Percentiles rank a stretch among this genome's conserved stretches.
Conservation (phyloP, 345 rosid genomes). For the Salix viminalis region DNA sequence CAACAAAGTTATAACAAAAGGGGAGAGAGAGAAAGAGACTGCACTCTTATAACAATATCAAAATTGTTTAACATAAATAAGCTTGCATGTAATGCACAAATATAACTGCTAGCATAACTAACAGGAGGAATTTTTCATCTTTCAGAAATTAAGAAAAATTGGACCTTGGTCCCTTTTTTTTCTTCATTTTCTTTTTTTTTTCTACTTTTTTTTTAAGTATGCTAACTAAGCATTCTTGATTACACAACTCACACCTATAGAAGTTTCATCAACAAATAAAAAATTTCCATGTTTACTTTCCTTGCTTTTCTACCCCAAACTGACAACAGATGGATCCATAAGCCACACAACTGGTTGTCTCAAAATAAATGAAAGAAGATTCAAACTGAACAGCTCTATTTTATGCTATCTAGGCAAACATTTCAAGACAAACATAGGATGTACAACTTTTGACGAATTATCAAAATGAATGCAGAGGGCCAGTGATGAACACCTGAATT, state of each 20-base stretch:
- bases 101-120: neutral
- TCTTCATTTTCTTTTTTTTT: neutral
- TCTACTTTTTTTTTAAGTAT: neutral
- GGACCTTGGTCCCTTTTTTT: neutral
- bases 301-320: neutral
- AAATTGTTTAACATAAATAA: neutral
- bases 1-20: too few species aligned
- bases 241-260: neutral
- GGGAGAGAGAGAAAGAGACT: neutral
- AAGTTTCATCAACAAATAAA: neutral
- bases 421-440: neutral
- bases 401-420: neutral
- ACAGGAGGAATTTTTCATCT: neutral
- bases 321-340: neutral
- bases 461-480: neutral
- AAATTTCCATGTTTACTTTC: neutral
- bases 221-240: neutral
- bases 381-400: neutral
- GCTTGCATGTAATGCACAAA: neutral
- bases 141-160: neutral
- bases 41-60: neutral
- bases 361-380: neutral
- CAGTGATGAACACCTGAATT: constrained; percentile 50
- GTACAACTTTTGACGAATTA: neutral
- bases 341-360: neutral